Conservation (phyloP, 345 rosid species). For the Gossypium sturtianum region DNA sequence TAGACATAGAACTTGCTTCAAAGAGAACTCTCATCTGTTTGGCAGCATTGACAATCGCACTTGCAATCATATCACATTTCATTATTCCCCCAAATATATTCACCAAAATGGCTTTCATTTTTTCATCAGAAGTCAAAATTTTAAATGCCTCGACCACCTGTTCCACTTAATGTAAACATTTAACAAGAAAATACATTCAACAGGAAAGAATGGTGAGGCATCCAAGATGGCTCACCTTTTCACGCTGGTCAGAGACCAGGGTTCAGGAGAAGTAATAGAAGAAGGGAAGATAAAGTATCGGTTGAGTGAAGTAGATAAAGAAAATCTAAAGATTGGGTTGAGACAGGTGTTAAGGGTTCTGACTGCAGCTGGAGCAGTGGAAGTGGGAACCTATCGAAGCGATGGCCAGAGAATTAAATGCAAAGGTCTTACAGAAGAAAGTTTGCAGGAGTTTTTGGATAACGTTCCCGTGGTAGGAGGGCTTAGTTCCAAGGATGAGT, state of each 20-base stretch:
- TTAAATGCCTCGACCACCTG: slow-evolving; percentile 98
- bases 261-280: slow-evolving; percentile 13
- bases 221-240: slow-evolving; percentile 48
- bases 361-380: slow-evolving; percentile 69
- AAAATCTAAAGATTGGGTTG: slow-evolving; percentile 53
- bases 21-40: slow-evolving; percentile 51
- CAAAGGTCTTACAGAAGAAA: slow-evolving; percentile 32
- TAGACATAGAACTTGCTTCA: not conserved
- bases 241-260: slow-evolving; percentile 24
- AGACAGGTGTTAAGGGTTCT: slow-evolving; percentile 54
- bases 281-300: slow-evolving; percentile 33
- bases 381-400: slow-evolving; percentile 62
- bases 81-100: slow-evolving; percentile 97
- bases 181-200: not conserved
- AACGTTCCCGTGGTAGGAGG: slow-evolving; percentile 34
- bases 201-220: slow-evolving; percentile 47
- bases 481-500: slow-evolving; percentile 32
- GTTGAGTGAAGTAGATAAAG: slow-evolving; percentile 36
- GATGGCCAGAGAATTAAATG: slow-evolving; percentile 63
- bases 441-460: slow-evolving; percentile 43
- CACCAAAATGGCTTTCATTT: slow-evolving; percentile 93
- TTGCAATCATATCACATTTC: slow-evolving; percentile 97
- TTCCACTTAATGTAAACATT: slow-evolving; percentile 4
- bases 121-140: slow-evolving; percentile 89
- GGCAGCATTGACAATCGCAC: slow-evolving; percentile 96